A percentile compares a stretch with the other conserved stretches of the same genome.
phyloP scores from a whole-genome alignment of 2,329 filamentous ascomycete genomes.

The Trichocomaceae sp. region DNA sequence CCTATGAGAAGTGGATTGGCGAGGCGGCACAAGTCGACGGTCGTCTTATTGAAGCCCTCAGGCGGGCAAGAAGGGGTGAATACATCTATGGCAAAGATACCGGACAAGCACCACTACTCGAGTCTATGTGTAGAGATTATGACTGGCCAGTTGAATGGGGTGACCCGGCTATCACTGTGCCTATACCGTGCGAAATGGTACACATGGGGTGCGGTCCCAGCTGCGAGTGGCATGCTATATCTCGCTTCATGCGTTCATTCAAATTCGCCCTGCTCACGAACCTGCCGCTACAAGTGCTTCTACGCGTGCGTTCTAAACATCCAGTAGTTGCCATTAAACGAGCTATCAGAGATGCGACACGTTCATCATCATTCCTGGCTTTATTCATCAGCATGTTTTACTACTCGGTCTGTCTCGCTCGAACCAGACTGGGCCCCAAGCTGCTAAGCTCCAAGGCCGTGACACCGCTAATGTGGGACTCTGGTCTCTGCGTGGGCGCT shows the following conservation, averaged over 20 bases:
- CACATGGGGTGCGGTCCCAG: slow-evolving; percentile 70
- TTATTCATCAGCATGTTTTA: slow-evolving; percentile 74
- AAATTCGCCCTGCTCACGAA: slow-evolving; percentile 70
- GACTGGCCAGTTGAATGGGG: slow-evolving; percentile 63
- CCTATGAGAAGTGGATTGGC: slow-evolving; percentile 77
- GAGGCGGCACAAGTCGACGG: slow-evolving; percentile 67
- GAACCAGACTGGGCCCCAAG: slow-evolving; percentile 65
- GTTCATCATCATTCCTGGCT: slow-evolving; percentile 71
- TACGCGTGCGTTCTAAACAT: slow-evolving; percentile 50
- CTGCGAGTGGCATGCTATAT: slow-evolving; percentile 64
- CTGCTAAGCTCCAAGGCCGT: slow-evolving; percentile 53
- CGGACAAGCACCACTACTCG: slow-evolving; percentile 60
- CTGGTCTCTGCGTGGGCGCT: slow-evolving; percentile 58
- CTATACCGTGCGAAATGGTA: slow-evolving; percentile 75
- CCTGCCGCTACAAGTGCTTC: slow-evolving; percentile 64
- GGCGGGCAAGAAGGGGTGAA: slow-evolving; percentile 55
- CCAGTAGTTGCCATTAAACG: slow-evolving; percentile 39
- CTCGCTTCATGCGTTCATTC: slow-evolving; percentile 63
- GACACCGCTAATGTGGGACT: slow-evolving; percentile 52
- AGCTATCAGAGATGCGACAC: slow-evolving; percentile 54
- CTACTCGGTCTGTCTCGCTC: slow-evolving; percentile 72
- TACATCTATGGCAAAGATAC: slow-evolving; percentile 69
- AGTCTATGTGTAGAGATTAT: slow-evolving; percentile 66
- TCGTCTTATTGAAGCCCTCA: slow-evolving; percentile 67
- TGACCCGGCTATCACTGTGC: slow-evolving; percentile 61